Base-by-base conservation (phyloP, 768 basidiomycete species). In the Gyrodon lividus region DNA sequence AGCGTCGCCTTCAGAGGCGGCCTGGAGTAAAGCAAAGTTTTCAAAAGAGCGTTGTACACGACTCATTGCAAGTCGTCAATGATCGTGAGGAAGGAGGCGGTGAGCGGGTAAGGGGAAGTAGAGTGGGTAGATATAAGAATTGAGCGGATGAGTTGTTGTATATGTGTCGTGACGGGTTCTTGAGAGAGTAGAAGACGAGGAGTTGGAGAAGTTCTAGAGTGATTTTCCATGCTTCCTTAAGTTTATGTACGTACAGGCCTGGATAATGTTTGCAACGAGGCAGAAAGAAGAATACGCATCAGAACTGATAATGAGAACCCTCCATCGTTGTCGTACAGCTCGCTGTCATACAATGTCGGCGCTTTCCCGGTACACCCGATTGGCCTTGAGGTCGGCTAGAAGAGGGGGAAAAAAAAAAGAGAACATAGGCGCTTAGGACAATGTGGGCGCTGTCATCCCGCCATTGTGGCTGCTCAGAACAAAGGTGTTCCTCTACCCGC, bases 1-100 rank as follows among this genome's bases (percentile, higher is more conserved):
- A 39, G 79, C 73, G 60, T 82, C 77, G 43, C 84, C 88, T 41
- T 68, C 70, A 20, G 79, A 74, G 40, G 84, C 84, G 31, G 81
- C 83, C 43, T 68, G 69, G 56, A 84, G 81, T 46, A 84, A 70
- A 20, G 68, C 68, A 23, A 67, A 70, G 41, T 70, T 71, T 71
- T 71, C 68, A 71, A 71, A 71, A 16, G 68, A 70, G 57, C 68
- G 68, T 62, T 70, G 64, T 60, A 64, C 60, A 46, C 69, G 69
- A 69, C 68, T 71, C 68, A 69, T 69, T 44, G 61, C 60, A 49
- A 55, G 67, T 68, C 68, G 69, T 69, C 58, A 54, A 56, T 4
- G 51, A n/a, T 70, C 68, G 68, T 68, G 34, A 20, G 42, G 38
- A 38, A 20, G 46, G 28, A 46, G 42, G 23, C 6, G 39, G 23